Conservation (phyloP, 192 early-diverging fungal genomes). For the Cetraspora pellucida region DNA sequence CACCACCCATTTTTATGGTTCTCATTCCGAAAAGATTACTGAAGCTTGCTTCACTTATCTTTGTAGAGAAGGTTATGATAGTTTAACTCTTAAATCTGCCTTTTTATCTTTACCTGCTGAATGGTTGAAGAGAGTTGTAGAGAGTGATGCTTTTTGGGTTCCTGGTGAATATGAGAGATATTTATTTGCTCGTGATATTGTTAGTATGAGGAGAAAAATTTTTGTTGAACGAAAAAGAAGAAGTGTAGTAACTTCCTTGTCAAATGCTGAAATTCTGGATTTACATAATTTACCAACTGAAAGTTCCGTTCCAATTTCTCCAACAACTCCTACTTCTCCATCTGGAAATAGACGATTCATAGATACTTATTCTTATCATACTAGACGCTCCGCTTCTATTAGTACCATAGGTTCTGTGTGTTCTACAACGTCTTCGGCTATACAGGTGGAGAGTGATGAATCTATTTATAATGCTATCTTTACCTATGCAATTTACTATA, state of each 20-base stretch:
- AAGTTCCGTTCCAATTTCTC: slow-evolving; percentile 9
- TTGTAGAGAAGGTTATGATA: slow-evolving; percentile 55
- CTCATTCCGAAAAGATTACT: slow-evolving; percentile 47
- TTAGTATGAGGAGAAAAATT: slow-evolving; percentile 35
- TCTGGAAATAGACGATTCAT: not conserved
- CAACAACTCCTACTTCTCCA: slow-evolving; percentile 6
- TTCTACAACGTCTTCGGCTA: slow-evolving; percentile 17
- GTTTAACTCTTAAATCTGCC: slow-evolving; percentile 37
- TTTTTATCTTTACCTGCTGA: slow-evolving; percentile 43
- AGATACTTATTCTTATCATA: slow-evolving; percentile 24
- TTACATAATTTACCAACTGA: not conserved
- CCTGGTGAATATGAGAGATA: slow-evolving; percentile 63
- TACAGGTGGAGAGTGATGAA: slow-evolving; percentile 25
- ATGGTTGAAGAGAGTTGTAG: slow-evolving; percentile 53
- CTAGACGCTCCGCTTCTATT: slow-evolving; percentile 14
- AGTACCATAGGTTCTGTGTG: slow-evolving; percentile 2
- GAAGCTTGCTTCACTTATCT: slow-evolving; percentile 55
- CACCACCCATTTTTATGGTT: slow-evolving; percentile 45
- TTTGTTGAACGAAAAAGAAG: slow-evolving; percentile 7
- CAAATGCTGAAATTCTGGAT: not conserved
- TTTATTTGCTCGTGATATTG: slow-evolving; percentile 42
- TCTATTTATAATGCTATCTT: slow-evolving; percentile 41
- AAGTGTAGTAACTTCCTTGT: not conserved
- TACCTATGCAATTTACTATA: slow-evolving; percentile 49
- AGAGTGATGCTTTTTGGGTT: slow-evolving; percentile 61